Evolutionary conservation across 306 rosid genomes (phyloP), one percentile per base, ranked within the genome.

Genomic region (Begonia loranthoides): DNA sequence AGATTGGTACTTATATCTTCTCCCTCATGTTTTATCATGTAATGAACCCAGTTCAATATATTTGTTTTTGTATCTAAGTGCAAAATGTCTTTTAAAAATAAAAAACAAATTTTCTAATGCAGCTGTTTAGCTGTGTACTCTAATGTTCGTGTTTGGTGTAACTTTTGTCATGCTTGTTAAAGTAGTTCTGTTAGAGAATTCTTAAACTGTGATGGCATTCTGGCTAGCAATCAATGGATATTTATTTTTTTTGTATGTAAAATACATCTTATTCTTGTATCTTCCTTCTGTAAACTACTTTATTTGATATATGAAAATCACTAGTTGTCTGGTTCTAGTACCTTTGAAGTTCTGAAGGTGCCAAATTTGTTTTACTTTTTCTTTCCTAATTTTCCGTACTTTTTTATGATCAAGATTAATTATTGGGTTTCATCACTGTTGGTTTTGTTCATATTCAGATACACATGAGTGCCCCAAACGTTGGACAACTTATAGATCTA

Each of bases 391-490:
- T 43, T 43, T 43, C n/a, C 8, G 6, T n/a, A 43, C 3, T 3
- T 43, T 39, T 11, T 43, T 43, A 43, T 10, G 47, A n/a, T 43
- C 47, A 11, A 5, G 6, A 43, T 10, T 11, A 13, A 43, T 10
- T 10, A 10, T 43, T 10, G 14, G 21, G 70, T 67, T 38, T 56
- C 0, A 46, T 40, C 50, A 15, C 34, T 41, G 55, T 66, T 44
- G 12, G 57, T 34, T 61, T 45, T 15, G 24, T 14, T 17, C 49
- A 68, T 65, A 70, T 69, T 54, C 79, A 89, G 97, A 84, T 86
- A 51, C 97, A 89, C 78, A 67, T 89, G 79, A 89, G 97, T 67
- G 74, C 71, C 49, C 90, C 97, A 59, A 77, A 82, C 76, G 82
- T 79, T 70, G 94, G 72, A 51, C 90, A 89, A 48, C 78, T 89